Conservation (phyloP, 148 eudicot species). For the Arctostaphylos glauca region DNA sequence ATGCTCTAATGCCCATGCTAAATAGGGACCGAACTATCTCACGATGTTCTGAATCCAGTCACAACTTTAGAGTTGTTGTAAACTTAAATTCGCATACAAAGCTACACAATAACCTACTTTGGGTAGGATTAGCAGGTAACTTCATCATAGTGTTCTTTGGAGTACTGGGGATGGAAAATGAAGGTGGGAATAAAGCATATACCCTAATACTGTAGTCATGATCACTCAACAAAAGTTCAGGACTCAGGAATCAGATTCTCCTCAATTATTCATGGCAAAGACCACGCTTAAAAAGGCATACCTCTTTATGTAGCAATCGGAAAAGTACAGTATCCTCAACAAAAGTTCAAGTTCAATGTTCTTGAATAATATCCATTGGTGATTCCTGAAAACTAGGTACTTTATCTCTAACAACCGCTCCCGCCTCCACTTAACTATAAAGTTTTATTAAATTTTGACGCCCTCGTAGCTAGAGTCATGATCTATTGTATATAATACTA, state of each 20-base stretch:
- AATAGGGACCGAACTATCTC: no score
- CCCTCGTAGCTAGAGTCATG: no score
- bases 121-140: neutral
- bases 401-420: neutral
- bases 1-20: no score
- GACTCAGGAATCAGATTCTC: conserved; percentile 4
- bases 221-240: no score
- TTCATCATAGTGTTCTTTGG: neutral
- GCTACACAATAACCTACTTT: neutral
- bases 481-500: no score
- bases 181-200: neutral
- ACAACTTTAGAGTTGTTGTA: neutral
- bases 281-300: neutral
- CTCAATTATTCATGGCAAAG: neutral
- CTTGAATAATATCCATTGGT: neutral
- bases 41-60: no score
- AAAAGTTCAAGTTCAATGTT: neutral
- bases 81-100: neutral
- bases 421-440: no score
- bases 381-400: neutral
- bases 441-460: no score
- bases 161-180: neutral
- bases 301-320: neutral
- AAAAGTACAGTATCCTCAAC: neutral
- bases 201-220: neutral